Percentiles rank a stretch among this genome's conserved stretches.
These are phyloP conservation scores for Neopestalotiopsis sp. DNA, from an alignment of 2,329 filamentous ascomycete species.

Conservation along the genomic window DNA sequence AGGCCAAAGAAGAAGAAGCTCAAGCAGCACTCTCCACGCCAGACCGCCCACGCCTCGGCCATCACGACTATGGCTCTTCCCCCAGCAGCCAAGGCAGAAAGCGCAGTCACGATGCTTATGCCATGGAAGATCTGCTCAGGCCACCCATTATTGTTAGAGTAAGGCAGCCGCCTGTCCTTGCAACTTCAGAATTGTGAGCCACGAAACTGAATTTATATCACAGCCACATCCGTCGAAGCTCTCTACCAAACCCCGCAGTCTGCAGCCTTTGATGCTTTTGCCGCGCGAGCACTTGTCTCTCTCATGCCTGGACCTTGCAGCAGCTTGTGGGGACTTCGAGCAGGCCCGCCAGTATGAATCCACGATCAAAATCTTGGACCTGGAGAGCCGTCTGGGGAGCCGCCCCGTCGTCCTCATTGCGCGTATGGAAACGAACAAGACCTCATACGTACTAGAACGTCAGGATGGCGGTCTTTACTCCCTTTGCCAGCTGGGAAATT, in stretches of 20 bases:
- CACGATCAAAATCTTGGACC: constrained; percentile 66
- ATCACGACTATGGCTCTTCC: constrained; percentile 32
- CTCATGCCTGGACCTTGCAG: constrained; percentile 64
- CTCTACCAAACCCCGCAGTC: constrained; percentile 56
- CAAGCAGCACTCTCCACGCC: constrained; percentile 32
- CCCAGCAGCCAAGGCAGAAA: constrained; percentile 36
- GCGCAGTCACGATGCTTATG: constrained; percentile 44
- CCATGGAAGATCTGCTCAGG: constrained; percentile 59
- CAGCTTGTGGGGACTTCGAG: constrained; percentile 55
- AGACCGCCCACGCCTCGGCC: constrained; percentile 41
- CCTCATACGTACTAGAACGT: constrained; percentile 69
- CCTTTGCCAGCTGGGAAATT: constrained; percentile 70
- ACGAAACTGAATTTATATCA: neutral
- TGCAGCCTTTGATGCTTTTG: constrained; percentile 67
- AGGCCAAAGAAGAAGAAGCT: constrained; percentile 34
- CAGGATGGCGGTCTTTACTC: constrained; percentile 67
- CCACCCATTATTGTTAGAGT: constrained; percentile 60
- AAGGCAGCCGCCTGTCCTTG: neutral
- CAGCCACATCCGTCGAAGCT: constrained; percentile 63
- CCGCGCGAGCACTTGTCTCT: constrained; percentile 65
- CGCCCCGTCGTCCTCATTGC: constrained; percentile 65
- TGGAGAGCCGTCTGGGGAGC: constrained; percentile 63
- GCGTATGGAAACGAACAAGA: constrained; percentile 59
- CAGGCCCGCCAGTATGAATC: constrained; percentile 65
- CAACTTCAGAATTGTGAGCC: neutral